Conservation (phyloP, 129 eudicot genomes). For the Chrysanthemum lavandulifolium region DNA sequence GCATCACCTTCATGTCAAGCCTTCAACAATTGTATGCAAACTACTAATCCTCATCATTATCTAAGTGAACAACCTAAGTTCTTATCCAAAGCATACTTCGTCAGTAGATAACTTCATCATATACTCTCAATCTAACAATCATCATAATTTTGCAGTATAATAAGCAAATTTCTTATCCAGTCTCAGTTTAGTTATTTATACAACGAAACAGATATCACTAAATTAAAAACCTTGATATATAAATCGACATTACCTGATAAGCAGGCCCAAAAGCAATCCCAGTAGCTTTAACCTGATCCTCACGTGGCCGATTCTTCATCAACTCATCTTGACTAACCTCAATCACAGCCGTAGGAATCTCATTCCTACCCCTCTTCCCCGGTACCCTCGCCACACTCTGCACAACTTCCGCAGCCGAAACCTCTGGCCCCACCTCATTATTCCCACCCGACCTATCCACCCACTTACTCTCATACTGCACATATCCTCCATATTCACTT, state of each 20-base stretch:
- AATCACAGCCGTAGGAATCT: slow-evolving; percentile 55
- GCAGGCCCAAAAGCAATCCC: slow-evolving; percentile 94
- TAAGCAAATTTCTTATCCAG: background rate
- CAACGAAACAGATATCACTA: background rate
- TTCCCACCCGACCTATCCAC: slow-evolving; percentile 41
- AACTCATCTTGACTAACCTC: slow-evolving; percentile 94
- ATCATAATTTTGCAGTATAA: background rate
- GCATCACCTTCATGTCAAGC: no score
- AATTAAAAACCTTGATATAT: background rate
- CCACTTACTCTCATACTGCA: slow-evolving; percentile 67
- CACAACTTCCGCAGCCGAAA: slow-evolving; percentile 15
- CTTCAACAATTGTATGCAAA: background rate
- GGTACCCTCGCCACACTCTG: slow-evolving; percentile 40
- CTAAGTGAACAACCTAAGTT: background rate
- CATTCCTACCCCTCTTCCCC: slow-evolving; percentile 84
- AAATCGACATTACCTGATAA: slow-evolving; percentile 51
- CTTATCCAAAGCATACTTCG: background rate
- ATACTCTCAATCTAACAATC: background rate
- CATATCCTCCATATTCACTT: slow-evolving; percentile 14
- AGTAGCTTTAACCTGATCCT: slow-evolving; percentile 71
- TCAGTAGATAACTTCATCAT: background rate
- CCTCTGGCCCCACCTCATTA: slow-evolving; percentile 37
- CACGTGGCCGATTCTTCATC: slow-evolving; percentile 87
- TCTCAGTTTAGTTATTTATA: no score
- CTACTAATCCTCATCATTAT: background rate